Percentiles rank a stretch among this genome's conserved stretches.
These are phyloP conservation scores for Dioscorea dumetorum DNA, from an alignment of 106 monocot species.

Conservation along the genomic window DNA sequence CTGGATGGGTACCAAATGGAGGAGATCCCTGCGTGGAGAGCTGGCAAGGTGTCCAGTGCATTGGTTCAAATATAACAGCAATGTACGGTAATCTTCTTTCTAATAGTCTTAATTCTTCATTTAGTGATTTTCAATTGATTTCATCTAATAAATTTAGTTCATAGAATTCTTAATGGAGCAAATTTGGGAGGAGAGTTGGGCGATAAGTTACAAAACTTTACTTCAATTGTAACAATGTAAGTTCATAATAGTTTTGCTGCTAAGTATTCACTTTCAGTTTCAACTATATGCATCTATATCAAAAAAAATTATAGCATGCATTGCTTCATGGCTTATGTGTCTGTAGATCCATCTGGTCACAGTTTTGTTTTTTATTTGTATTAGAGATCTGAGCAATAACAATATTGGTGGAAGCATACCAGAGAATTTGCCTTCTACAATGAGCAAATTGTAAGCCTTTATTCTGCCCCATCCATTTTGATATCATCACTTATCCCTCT, in stretches of 20 bases:
- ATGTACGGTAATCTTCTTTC: constrained; percentile 48
- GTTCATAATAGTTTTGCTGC: constrained; percentile 3
- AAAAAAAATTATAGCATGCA: too few relatives aligned
- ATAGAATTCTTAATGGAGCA: constrained; percentile 76
- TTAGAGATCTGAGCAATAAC: constrained; percentile 95
- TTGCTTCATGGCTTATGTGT: too few relatives aligned
- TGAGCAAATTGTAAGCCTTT: constrained; percentile 63
- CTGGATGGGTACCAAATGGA: constrained; percentile 85
- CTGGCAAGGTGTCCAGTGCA: constrained; percentile 93
- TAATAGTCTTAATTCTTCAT: not conserved
- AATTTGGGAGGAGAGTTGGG: constrained; percentile 88
- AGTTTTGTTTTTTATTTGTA: not conserved
- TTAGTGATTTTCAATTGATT: not conserved
- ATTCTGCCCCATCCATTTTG: not conserved
- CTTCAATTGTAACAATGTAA: constrained; percentile 80
- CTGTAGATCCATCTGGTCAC: too few relatives aligned
- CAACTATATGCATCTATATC: too few relatives aligned
- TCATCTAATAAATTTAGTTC: not conserved
- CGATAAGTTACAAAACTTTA: constrained; percentile 62
- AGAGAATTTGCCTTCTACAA: constrained; percentile 67
- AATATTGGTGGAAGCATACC: constrained; percentile 95
- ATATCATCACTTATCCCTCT: constrained; percentile 1
- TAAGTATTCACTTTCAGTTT: too few relatives aligned
- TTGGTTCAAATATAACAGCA: constrained; percentile 66
- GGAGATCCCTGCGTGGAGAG: constrained; percentile 76